Base-by-base conservation (phyloP, 139 green algal species). In the Raphidocelis subcapitata region DNA sequence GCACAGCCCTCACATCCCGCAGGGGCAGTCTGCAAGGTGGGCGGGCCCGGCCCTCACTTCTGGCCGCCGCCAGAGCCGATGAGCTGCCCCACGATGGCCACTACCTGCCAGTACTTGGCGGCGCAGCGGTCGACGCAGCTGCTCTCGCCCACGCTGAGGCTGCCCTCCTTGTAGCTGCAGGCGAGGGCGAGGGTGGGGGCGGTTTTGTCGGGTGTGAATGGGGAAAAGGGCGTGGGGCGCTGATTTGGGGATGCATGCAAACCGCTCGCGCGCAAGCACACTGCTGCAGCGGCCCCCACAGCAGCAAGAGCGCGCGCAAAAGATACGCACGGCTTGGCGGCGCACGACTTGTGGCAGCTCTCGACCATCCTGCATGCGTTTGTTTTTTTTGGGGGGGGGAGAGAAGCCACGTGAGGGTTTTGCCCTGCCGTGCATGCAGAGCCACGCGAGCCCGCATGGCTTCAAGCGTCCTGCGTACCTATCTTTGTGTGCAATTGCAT, bases 41-140 rank as follows among this genome's bases (percentile, higher is more conserved):
- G n/a, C n/a, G n/a, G n/a, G n/a, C n/a, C n/a, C n/a, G 41, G 41
- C 41, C 41, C 41, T 49, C 41, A 49, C 41, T 20, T 20, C 41
- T 49, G 8, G 41, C 41, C 41, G 41, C 41, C 41, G 18, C 77
- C 65, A 5, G 76, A 56, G 1, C 79, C 80, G 49, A 90, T 51
- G 26, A 88, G 57, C 49, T 86, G 76, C 24, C 85, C 85, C 5
- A 90, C 82, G 15, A 90, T 87, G 15, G 82, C 82, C 21, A 90
- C 85, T 2, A 85, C 76, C 84, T 98, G 92, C 94, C 94, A 98
- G 81, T 99, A 99, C 79, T 99, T 99, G 15, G 89, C 82, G 26
- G 88, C 83, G 67, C 95, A 99, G 24, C 95, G 77, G 75, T 99
- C 95, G 3, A 99, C 82, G 78, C 95, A 99, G 79, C 84, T 93